phyloP scores from a whole-genome alignment of 768 basidiomycete species.

The Suillus variegatus region DNA sequence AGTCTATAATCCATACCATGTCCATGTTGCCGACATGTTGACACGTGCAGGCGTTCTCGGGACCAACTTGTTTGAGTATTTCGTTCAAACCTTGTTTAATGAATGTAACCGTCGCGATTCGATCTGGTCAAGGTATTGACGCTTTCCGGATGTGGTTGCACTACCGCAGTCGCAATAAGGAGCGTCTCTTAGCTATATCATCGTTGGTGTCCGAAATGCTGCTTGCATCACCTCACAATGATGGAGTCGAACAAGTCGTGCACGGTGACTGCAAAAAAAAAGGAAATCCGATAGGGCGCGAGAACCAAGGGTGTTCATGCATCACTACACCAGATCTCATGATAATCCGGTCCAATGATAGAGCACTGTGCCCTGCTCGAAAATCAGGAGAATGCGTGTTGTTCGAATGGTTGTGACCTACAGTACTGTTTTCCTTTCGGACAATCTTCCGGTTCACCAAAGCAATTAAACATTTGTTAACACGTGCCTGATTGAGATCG shows the following conservation, averaged over 20 bases:
- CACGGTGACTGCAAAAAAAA: neutral
- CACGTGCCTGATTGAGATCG: slow-evolving; percentile 85
- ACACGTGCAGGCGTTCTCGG: neutral
- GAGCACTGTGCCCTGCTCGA: slow-evolving; percentile 57
- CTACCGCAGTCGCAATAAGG: neutral
- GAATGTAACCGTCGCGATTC: neutral
- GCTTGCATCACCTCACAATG: neutral
- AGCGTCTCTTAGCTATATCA: neutral
- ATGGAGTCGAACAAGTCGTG: no score
- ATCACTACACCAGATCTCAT: slow-evolving; percentile 13
- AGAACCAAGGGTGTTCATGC: neutral
- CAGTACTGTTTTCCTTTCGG: slow-evolving; percentile 67
- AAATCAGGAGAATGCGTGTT: neutral
- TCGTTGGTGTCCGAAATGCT: neutral
- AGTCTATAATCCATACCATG: neutral
- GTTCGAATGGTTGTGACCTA: slow-evolving; percentile 27
- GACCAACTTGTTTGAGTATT: neutral
- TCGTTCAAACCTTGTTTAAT: neutral
- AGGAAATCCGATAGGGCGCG: neutral
- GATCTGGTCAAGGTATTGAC: neutral
- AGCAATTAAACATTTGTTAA: slow-evolving; percentile 92
- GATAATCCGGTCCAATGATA: slow-evolving; percentile 69
- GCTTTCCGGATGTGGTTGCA: neutral
- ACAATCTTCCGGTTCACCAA: slow-evolving; percentile 87
- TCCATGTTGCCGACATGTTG: neutral